Evolutionary conservation across 805 yeast species (phyloP), one percentile per base, ranked within the genome.

Genomic region (Nakazawaea pomicola): DNA sequence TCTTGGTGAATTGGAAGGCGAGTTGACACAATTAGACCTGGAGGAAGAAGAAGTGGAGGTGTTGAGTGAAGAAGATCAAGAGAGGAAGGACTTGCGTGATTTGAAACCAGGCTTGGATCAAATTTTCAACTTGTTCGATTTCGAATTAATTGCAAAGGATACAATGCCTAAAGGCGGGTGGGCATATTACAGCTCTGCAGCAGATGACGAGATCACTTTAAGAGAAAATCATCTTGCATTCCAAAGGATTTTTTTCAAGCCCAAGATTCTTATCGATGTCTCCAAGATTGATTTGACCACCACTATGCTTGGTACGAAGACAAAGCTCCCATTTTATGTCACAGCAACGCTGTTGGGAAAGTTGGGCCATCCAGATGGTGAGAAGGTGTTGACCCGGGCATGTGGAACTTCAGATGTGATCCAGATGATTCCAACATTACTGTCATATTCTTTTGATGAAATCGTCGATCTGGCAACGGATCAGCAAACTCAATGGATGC

Each of bases 331-430:
- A 12, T 88, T 91, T 58, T 91, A 90, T 57, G 78, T 83, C 40
- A 74, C 91, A 29, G 98, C 98, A 2, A 87, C 98, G 5, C 98
- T 97, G 0, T 68, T 89, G 47, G 96, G 95, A 28, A 83, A 81
- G 55, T 71, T 91, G 50, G 98, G 97, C 3, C 93, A 90, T 55
- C 88, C 88, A 2, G 96, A 87, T 30, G 98, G 98, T 43, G 98
- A 91, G 61, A 76, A 78, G 45, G 88, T 83, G 14, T 74, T 91
- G 48, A 88, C 97, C 1, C 69, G 82, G 54, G 88, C 88, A n/a
- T 84, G 95, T 21, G 87, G 78, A 30, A 69, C 72, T 43, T 83
- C 84, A 42, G 77, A 68, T 33, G 68, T 80, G 24, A 78, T 83
- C 43, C 97, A 90, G 61, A 90, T 90, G 98, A 81, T 90, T 43